phyloP scores from a whole-genome alignment of 805 yeast species.

The Metschnikowia continentalis region DNA sequence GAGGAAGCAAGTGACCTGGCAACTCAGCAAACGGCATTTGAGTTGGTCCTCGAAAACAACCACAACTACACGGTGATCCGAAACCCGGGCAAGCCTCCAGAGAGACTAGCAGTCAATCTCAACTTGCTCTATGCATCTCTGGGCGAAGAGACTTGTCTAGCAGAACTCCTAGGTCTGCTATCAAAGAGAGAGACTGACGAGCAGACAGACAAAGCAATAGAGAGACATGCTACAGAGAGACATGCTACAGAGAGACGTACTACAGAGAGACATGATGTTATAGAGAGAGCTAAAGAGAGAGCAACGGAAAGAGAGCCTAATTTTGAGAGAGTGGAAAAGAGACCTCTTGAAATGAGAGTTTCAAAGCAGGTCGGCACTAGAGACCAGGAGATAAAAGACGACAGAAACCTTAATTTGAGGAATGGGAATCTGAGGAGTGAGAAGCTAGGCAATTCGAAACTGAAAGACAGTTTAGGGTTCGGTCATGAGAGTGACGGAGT shows the following conservation, averaged over 20 bases:
- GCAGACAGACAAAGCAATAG: no score
- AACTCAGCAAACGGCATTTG: conserved; percentile 1
- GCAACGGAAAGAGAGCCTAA: not conserved
- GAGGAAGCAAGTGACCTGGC: not conserved
- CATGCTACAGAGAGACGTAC: no score
- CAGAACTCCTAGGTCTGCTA: conserved; percentile 52
- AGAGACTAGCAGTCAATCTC: conserved; percentile 56
- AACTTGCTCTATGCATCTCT: conserved; percentile 47
- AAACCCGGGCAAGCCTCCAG: conserved; percentile 56
- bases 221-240: no score
- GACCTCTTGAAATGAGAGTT: not conserved
- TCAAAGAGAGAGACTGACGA: not conserved
- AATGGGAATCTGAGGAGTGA: not conserved
- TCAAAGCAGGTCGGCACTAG: no score
- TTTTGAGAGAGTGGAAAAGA: not conserved
- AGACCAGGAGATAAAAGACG: not conserved
- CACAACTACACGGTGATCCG: conserved; percentile 49
- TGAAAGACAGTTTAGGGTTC: no score
- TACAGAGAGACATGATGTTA: no score
- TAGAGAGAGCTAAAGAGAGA: not conserved
- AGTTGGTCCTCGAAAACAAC: conserved; percentile 12
- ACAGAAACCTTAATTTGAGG: not conserved
- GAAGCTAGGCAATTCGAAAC: no score
- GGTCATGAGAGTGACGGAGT: no score
- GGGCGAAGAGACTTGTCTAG: conserved; percentile 53